A percentile compares a stretch with the other conserved stretches of the same genome.
Conservation (phyloP, 495 filamentous ascomycete species). For the Neurospora sp. region DNA sequence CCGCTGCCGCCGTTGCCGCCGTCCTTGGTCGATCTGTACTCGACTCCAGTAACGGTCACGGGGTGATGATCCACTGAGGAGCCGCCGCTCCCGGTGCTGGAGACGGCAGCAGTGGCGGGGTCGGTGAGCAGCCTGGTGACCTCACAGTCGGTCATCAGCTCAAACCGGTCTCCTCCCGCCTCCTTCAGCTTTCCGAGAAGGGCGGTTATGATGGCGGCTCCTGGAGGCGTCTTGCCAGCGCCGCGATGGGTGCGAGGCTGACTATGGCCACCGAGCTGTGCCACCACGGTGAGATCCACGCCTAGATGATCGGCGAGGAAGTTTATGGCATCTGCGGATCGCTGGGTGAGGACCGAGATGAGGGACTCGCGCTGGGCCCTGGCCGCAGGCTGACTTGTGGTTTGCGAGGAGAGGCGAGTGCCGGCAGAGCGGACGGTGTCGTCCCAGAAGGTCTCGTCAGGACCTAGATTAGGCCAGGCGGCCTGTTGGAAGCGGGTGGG, state of each 20-base stretch:
- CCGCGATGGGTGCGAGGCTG: constrained; percentile 45
- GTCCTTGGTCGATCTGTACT: constrained; percentile 12
- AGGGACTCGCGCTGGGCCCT: constrained; percentile 26
- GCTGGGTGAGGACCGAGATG: constrained; percentile 30
- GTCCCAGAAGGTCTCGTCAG: constrained; percentile 35
- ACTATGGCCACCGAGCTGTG: constrained; percentile 44
- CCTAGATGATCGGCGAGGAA: constrained; percentile 44
- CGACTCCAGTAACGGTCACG: constrained; percentile 23
- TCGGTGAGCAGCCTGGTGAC: constrained; percentile 35
- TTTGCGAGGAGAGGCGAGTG: constrained; percentile 8
- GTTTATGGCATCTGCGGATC: constrained; percentile 32
- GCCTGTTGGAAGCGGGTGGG: constrained; percentile 41
- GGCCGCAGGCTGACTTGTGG: background rate
- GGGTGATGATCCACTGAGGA: background rate
- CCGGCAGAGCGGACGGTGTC: constrained; percentile 45
- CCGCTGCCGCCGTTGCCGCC: constrained; percentile 1
- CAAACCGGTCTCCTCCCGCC: constrained; percentile 31
- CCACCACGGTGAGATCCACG: constrained; percentile 44
- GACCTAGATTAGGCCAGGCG: constrained; percentile 4
- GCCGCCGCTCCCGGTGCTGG: background rate
- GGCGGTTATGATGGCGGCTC: constrained; percentile 40
- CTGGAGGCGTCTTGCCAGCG: constrained; percentile 39
- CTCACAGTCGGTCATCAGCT: constrained; percentile 31
- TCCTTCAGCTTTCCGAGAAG: constrained; percentile 35
- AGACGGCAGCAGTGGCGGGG: background rate